These are phyloP conservation scores for Irpex sp. DNA, from an alignment of 1,284 basidiomycete genomes.

Conservation along the genomic window DNA sequence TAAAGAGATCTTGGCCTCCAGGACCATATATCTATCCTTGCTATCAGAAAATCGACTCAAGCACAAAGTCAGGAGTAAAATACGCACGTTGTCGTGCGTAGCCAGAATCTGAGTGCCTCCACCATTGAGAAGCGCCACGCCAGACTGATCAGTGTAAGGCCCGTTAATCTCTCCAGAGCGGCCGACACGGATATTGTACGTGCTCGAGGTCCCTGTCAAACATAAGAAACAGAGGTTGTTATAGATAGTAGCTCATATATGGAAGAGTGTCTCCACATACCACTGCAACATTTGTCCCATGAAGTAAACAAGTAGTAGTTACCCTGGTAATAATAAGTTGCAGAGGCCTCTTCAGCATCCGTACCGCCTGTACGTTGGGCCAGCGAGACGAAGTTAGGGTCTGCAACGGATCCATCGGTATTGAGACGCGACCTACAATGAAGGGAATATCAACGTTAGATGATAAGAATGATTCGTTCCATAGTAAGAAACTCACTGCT, in stretches of 20 bases:
- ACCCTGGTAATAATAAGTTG: background rate
- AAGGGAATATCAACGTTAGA: too few relatives aligned
- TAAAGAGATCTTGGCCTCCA: background rate
- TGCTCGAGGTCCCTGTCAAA: constrained; percentile 31
- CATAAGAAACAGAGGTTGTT: too few relatives aligned
- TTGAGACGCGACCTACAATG: constrained; percentile 11
- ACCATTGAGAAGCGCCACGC: constrained; percentile 32
- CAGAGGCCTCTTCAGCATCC: background rate
- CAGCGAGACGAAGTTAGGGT: background rate
- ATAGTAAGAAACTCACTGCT: too few relatives aligned
- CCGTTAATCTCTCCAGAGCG: constrained; percentile 42
- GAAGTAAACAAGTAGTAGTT: background rate
- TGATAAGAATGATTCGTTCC: too few relatives aligned
- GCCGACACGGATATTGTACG: constrained; percentile 58
- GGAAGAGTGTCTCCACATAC: too few relatives aligned
- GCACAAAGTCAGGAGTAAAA: too few relatives aligned
- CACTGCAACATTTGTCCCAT: background rate
- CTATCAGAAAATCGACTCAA: too few relatives aligned
- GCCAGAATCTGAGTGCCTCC: background rate
- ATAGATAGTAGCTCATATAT: too few relatives aligned
- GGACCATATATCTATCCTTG: too few relatives aligned
- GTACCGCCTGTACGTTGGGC: background rate
- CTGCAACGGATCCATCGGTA: background rate
- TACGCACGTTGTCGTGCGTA: background rate
- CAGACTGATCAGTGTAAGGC: constrained; percentile 44